Evolutionary conservation across 2,329 filamentous ascomycete species (phyloP), one percentile per base, ranked within the genome.

Genomic region (Colletotrichum zoysiae): DNA sequence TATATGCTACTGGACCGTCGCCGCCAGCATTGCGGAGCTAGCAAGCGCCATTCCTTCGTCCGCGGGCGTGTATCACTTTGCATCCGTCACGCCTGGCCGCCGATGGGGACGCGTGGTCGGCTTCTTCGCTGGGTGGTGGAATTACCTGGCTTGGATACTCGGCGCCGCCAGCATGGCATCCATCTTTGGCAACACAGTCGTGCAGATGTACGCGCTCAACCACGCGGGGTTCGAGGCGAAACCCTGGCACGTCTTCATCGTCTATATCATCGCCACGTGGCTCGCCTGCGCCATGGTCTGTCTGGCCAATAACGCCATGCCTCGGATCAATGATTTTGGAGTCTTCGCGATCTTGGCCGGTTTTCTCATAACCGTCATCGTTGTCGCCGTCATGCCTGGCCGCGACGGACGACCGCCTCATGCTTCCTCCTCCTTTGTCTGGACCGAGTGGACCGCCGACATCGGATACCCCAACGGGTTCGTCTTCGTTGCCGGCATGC

Each of bases 1-100:
- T 5, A 70, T 83, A 60, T 89, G 87, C 74, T 91, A 91, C 80
- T 88, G 86, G 82, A 79, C 87, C 62, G 84, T 91, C 33, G 87
- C 87, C 0, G 87, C 88, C 5, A 88, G 85, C 16, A 85, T 91
- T 69, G 88, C 89, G 56, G 89, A 91, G 78, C 81, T 91, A 38
- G 87, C 88, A 16, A 89, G 87, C 64, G 86, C 88, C 23, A 89
- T 90, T 73, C 89, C 89, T n/a, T 90, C 88, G 1, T 85, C 87
- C 8, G 87, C 85, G 66, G 88, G 88, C 33, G 87, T 90, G 6
- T 91, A 91, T 70, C 88, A 90, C 75, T 90, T 87, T 87, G 88
- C 88, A 2, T 85, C 87, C 18, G 82, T 90, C 11, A 89, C 88
- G 2, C 86, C 87, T 0, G 89, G 89, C 2, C 79, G 76, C 2